A percentile compares a stretch with the other conserved stretches of the same genome.
Evolutionary conservation across 1,139 yeast species (phyloP).

Genomic region (Blastobotrys persicus): DNA sequence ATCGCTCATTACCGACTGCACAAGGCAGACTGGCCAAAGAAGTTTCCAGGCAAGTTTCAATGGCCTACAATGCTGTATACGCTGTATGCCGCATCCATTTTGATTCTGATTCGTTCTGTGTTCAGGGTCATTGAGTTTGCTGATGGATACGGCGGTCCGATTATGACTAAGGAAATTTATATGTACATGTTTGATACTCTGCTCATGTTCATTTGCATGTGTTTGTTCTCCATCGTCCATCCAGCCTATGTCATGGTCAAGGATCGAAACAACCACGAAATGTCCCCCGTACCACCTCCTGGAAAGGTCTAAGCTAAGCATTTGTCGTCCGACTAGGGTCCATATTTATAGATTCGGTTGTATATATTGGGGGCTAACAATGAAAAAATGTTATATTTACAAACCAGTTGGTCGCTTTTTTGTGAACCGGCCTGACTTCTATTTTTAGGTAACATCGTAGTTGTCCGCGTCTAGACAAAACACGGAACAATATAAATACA

Average conservation of each 20-base stretch:
- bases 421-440: background rate
- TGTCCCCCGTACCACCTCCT: background rate
- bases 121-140: conserved; percentile 43
- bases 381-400: too few relatives aligned
- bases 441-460: too few relatives aligned
- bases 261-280: background rate
- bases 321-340: background rate
- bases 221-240: conserved; percentile 13
- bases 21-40: conserved; percentile 10
- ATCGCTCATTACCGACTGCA: conserved; percentile 20
- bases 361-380: too few relatives aligned
- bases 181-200: conserved; percentile 40
- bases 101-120: conserved; percentile 44
- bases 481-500: too few relatives aligned
- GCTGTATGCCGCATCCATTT: conserved; percentile 34
- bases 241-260: conserved; percentile 18
- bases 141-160: conserved; percentile 41
- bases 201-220: conserved; percentile 23
- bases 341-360: background rate
- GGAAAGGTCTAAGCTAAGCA: background rate
- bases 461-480: too few relatives aligned
- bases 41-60: conserved; percentile 21
- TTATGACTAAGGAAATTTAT: conserved; percentile 41
- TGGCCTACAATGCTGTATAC: conserved; percentile 19
- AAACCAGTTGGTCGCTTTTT: too few relatives aligned